These are phyloP conservation scores for Exserohilum rostratum DNA, from an alignment of 2,329 filamentous ascomycete genomes.

Conservation along the genomic window DNA sequence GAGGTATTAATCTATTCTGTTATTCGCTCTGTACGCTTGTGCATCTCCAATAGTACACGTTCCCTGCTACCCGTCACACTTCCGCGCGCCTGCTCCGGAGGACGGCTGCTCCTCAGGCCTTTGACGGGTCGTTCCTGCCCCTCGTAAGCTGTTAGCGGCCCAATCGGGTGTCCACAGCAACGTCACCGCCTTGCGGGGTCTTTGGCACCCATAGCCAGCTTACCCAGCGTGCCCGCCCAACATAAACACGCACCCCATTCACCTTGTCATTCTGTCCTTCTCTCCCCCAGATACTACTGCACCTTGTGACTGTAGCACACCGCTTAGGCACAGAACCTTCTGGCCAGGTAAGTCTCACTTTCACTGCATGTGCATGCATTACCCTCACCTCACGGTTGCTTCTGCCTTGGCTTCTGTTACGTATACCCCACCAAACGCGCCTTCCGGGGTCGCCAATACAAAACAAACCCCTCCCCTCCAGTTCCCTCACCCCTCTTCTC, in stretches of 20 bases:
- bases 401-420: slow-evolving; percentile 29
- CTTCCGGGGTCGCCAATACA: slow-evolving; percentile 12
- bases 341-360: slow-evolving; percentile 24
- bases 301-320: slow-evolving; percentile 28
- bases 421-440: slow-evolving; percentile 34
- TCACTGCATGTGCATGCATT: slow-evolving; percentile 16
- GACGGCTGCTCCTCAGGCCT: slow-evolving; percentile 26
- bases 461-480: slow-evolving; percentile 9
- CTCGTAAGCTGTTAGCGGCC: slow-evolving; percentile 17
- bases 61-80: slow-evolving; percentile 1
- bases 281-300: slow-evolving; percentile 22
- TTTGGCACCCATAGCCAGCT: slow-evolving; percentile 24
- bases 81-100: slow-evolving; percentile 7
- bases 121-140: slow-evolving; percentile 17
- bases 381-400: slow-evolving; percentile 11
- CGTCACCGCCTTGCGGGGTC: slow-evolving; percentile 42
- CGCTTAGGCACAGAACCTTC: slow-evolving; percentile 28
- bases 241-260: slow-evolving; percentile 23
- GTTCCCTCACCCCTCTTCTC: slow-evolving; percentile 1
- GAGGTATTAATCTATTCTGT: slow-evolving; percentile 35
- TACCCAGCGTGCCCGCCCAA: slow-evolving; percentile 30
- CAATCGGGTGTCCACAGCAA: slow-evolving; percentile 33
- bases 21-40: slow-evolving; percentile 1
- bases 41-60: slow-evolving; percentile 1
- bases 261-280: slow-evolving; percentile 17